Evolutionary conservation across 805 yeast genomes (phyloP).

Genomic region (Clavispora phyllophila): DNA sequence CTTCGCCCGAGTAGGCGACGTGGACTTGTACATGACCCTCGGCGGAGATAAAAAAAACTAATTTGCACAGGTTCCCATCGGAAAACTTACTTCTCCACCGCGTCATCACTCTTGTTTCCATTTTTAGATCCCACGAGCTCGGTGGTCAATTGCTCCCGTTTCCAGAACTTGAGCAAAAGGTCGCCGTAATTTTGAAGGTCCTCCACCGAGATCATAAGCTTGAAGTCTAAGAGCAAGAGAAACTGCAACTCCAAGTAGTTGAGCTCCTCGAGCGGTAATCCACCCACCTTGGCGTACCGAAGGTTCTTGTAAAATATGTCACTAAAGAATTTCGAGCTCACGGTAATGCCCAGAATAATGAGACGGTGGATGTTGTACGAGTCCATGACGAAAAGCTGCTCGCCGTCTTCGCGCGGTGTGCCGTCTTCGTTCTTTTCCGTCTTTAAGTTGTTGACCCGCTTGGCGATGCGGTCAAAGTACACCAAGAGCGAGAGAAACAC

Average conservation of each 20-base stretch:
- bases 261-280: constrained; percentile 86
- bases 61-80: too few relatives aligned
- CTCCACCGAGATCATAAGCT: constrained; percentile 79
- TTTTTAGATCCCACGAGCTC: constrained; percentile 17
- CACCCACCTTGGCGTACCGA: constrained; percentile 93
- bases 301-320: constrained; percentile 93
- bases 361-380: constrained; percentile 91
- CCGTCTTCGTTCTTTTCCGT: constrained; percentile 21
- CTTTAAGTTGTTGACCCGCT: constrained; percentile 58
- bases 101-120: background rate
- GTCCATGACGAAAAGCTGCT: constrained; percentile 87
- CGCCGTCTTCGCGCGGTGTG: constrained; percentile 20
- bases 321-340: constrained; percentile 88
- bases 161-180: constrained; percentile 78
- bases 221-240: constrained; percentile 76
- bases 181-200: constrained; percentile 91
- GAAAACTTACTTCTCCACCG: background rate
- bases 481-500: constrained; percentile 87
- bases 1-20: too few relatives aligned
- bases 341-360: constrained; percentile 92
- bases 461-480: constrained; percentile 90
- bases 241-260: constrained; percentile 91
- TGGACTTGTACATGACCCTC: too few relatives aligned
- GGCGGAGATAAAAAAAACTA: too few relatives aligned
- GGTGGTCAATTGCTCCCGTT: constrained; percentile 53